Evolutionary conservation across 2,329 filamentous ascomycete species (phyloP).

Genomic region (Venturia aucupariae): DNA sequence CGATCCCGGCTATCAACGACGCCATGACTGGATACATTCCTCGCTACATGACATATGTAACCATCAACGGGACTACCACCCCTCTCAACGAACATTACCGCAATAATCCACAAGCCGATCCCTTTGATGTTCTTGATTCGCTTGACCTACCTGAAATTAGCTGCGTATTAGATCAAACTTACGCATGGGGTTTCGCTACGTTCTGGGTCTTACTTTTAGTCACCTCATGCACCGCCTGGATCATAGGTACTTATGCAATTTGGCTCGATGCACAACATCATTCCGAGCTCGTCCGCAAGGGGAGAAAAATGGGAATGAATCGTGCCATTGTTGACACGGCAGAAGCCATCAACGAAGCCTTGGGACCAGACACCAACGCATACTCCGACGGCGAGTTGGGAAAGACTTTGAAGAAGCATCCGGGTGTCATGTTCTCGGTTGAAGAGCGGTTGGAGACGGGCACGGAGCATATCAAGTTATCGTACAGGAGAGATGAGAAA

Average conservation of each 20-base stretch:
- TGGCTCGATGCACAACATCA: slow-evolving; percentile 14
- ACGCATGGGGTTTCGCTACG: slow-evolving; percentile 12
- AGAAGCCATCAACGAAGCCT: slow-evolving; percentile 12
- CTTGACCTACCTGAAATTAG: no score
- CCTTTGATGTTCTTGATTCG: no score
- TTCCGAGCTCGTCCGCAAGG: slow-evolving; percentile 11
- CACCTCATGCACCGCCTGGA: slow-evolving; percentile 3
- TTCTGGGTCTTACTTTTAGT: slow-evolving; percentile 11
- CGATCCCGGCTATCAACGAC: slow-evolving; percentile 11
- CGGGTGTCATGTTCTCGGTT: not conserved
- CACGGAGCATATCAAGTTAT: not conserved
- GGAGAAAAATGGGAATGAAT: slow-evolving; percentile 12
- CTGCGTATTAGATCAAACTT: not conserved
- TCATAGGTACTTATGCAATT: slow-evolving; percentile 12
- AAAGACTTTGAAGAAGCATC: not conserved
- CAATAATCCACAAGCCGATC: no score
- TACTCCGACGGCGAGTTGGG: slow-evolving; percentile 13
- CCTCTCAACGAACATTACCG: no score
- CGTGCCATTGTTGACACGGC: slow-evolving; percentile 13
- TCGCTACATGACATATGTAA: not conserved
- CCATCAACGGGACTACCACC: not conserved
- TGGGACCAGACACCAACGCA: slow-evolving; percentile 9
- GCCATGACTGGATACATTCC: slow-evolving; percentile 14
- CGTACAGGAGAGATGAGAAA: not conserved
- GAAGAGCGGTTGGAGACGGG: not conserved